A percentile compares a stretch with the other conserved stretches of the same genome.
Conservation (phyloP, 1,284 basidiomycete species). For the Microbotryum intermedium region DNA sequence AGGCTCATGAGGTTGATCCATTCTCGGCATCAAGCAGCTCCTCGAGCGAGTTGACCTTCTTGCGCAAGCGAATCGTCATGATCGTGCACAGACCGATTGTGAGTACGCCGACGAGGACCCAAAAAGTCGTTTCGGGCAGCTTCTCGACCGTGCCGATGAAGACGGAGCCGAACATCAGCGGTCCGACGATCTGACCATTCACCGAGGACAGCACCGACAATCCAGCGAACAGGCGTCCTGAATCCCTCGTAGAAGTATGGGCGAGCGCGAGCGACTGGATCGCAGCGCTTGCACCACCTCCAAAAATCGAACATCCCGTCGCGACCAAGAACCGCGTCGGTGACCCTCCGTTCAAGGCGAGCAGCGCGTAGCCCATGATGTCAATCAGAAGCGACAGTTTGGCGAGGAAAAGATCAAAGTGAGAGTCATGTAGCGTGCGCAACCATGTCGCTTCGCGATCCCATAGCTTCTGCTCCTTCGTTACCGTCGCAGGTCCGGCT, state of each 20-base stretch:
- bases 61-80: slow-evolving; percentile 7
- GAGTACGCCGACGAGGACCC: slow-evolving; percentile 10
- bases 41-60: not conserved
- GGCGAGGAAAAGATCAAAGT: slow-evolving; percentile 30
- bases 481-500: not conserved
- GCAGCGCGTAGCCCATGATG: slow-evolving; percentile 13
- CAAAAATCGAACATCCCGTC: slow-evolving; percentile 49
- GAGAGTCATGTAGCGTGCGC: slow-evolving; percentile 25
- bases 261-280: slow-evolving; percentile 58
- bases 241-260: slow-evolving; percentile 44
- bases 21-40: too few relatives aligned
- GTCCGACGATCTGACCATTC: slow-evolving; percentile 48
- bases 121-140: slow-evolving; percentile 49
- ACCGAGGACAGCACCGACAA: slow-evolving; percentile 59
- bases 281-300: slow-evolving; percentile 55
- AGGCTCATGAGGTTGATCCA: too few relatives aligned
- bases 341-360: slow-evolving; percentile 1
- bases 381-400: slow-evolving; percentile 18
- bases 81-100: not conserved
- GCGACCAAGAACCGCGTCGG: slow-evolving; percentile 45
- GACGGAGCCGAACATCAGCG: slow-evolving; percentile 52
- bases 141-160: slow-evolving; percentile 54
- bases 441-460: slow-evolving; percentile 26
- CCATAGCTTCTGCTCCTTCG: slow-evolving; percentile 10
- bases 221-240: slow-evolving; percentile 60